A percentile compares a stretch with the other conserved stretches of the same genome.
Evolutionary conservation across 1,284 basidiomycete genomes (phyloP).

Genomic region (Cryptococcus sp.): DNA sequence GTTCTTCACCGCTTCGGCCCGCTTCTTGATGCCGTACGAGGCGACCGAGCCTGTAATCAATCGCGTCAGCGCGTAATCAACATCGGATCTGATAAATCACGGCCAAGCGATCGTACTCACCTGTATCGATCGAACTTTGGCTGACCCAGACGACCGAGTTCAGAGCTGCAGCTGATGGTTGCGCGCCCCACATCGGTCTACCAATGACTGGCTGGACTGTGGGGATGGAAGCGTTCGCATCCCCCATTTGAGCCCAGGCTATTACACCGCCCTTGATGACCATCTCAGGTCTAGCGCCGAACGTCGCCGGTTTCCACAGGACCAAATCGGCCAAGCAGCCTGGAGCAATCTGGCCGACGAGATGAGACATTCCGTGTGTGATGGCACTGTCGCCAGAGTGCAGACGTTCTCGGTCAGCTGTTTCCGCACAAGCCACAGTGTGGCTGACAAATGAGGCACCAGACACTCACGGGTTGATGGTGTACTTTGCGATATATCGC

Average conservation of each 20-base stretch:
- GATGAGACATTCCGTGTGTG: conserved; percentile 85
- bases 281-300: conserved; percentile 88
- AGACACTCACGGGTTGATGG: conserved; percentile 85
- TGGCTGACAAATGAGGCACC: not conserved
- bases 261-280: conserved; percentile 94
- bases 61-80: not conserved
- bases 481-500: conserved; percentile 95
- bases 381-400: conserved; percentile 66
- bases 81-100: not conserved
- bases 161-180: conserved; percentile 70
- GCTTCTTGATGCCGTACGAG: conserved; percentile 74
- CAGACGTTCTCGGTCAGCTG: not conserved
- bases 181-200: conserved; percentile 85
- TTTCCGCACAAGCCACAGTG: not conserved
- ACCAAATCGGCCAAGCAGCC: conserved; percentile 91
- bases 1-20: conserved; percentile 69
- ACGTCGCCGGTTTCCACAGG: conserved; percentile 89
- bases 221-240: conserved; percentile 90
- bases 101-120: conserved; percentile 33
- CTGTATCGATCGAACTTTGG: conserved; percentile 66
- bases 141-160: conserved; percentile 87
- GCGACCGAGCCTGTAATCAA: conserved; percentile 58
- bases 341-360: conserved; percentile 79
- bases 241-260: conserved; percentile 87
- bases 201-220: conserved; percentile 85